These are phyloP conservation scores for Rosa persica DNA, from an alignment of 306 rosid genomes.

Conservation along the genomic window DNA sequence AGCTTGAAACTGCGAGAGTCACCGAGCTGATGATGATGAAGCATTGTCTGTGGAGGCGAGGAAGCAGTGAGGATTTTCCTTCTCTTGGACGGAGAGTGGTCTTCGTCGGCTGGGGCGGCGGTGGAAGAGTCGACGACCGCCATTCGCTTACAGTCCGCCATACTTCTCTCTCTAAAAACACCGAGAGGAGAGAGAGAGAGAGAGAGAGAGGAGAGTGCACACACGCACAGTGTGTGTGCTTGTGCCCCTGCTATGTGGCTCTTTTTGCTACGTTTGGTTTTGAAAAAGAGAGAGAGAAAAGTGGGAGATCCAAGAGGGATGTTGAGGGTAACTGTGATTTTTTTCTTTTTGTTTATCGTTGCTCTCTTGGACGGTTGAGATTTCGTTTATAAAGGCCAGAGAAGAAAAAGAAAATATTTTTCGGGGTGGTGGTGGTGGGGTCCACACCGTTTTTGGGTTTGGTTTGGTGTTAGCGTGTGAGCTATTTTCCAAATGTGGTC, in stretches of 20 bases:
- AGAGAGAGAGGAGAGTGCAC: not conserved
- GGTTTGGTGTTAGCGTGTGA: not conserved
- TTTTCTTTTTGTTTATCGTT: not conserved
- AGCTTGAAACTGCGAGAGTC: not conserved
- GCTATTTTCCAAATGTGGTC: constrained; percentile 18
- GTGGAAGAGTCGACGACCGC: constrained; percentile 31
- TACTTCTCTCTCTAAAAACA: constrained; percentile 6
- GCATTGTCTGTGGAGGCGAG: not conserved
- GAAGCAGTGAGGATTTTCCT: constrained; percentile 30
- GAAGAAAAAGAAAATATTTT: no score
- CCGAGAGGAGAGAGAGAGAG: not conserved
- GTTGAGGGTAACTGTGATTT: constrained; percentile 15
- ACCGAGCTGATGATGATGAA: not conserved
- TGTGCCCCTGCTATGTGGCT: not conserved
- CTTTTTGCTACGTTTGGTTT: constrained; percentile 9
- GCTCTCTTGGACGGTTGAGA: constrained; percentile 42
- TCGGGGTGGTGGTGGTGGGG: constrained; percentile 9
- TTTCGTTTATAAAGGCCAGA: constrained; percentile 4
- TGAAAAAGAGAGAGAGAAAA: not conserved
- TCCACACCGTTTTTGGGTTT: not conserved
- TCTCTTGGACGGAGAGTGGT: constrained; percentile 43
- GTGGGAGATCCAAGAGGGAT: constrained; percentile 50
- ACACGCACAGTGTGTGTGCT: constrained; percentile 5
- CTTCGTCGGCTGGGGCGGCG: constrained; percentile 12
- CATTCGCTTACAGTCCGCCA: constrained; percentile 53